Percentiles rank a stretch among this genome's conserved stretches.
phyloP scores from a whole-genome alignment of 2,329 filamentous ascomycete species.

The Tolypocladium tundrense region DNA sequence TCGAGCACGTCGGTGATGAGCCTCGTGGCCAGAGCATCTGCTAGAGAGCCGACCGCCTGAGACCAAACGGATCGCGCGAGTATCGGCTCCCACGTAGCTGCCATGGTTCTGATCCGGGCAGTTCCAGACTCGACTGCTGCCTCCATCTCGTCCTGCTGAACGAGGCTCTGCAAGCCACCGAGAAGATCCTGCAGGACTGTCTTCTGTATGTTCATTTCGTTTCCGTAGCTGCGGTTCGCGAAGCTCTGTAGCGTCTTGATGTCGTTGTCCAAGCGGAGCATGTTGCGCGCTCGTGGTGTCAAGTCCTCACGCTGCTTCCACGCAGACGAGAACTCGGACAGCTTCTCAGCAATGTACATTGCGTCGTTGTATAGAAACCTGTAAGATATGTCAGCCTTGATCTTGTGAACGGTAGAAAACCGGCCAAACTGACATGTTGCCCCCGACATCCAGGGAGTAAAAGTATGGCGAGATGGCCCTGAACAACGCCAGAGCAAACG shows the following conservation, averaged over 20 bases:
- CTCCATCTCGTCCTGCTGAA: conserved; percentile 46
- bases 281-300: conserved; percentile 35
- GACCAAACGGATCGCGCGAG: conserved; percentile 51
- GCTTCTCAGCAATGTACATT: conserved; percentile 48
- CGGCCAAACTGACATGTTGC: conserved; percentile 47
- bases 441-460: conserved; percentile 52
- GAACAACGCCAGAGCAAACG: conserved; percentile 67
- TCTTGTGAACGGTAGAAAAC: not conserved
- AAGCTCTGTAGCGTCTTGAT: conserved; percentile 49
- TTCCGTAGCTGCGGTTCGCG: conserved; percentile 50
- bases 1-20: conserved; percentile 53
- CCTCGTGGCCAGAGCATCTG: conserved; percentile 48
- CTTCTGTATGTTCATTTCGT: conserved; percentile 50
- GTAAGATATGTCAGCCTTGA: not conserved
- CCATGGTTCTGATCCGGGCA: conserved; percentile 41
- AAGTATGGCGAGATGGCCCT: conserved; percentile 66
- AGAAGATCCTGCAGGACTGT: conserved; percentile 52
- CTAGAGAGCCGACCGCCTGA: conserved; percentile 50
- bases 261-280: conserved; percentile 51
- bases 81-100: conserved; percentile 46
- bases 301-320: conserved; percentile 48
- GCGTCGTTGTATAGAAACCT: conserved; percentile 61
- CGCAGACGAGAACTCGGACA: conserved; percentile 34
- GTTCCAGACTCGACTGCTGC: conserved; percentile 43
- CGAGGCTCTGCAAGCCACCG: conserved; percentile 48